Base-by-base conservation (phyloP, 1,284 basidiomycete genomes). In the Puccinia coronata region DNA sequence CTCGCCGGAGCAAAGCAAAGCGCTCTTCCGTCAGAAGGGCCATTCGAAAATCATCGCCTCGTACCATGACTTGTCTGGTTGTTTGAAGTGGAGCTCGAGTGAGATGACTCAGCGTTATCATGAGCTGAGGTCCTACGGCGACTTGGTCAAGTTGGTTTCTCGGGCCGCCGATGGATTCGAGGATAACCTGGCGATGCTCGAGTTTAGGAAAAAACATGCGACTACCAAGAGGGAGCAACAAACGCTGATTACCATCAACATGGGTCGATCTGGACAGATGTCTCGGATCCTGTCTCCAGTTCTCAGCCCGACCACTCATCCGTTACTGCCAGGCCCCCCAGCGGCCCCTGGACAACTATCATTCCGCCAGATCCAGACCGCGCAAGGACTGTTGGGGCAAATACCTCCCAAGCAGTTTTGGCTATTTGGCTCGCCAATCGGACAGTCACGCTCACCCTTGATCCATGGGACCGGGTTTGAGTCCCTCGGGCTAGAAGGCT, bases 341-440 rank as follows among this genome's bases (percentile, higher is more conserved):
- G 94, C 96, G 0, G 96, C 96, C 0, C 95, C 96, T 0, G 96
- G 97, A 1, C 96, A 98, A 86, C 89, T 98, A 41, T 91, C 94
- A 1, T 93, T 95, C 86, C 90, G 88, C 2, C 90, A 98, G 86
- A 93, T 98, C 70, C 93, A 96, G 85, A 88, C 88, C 41, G 94
- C 92, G 0, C 88, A 96, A 53, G 88, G 92, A 84, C 89, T 98
- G 16, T 88, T 95, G 39, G 97, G 97, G 0, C 88, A 92, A 72
- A 88, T 93, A 5, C 92, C 92, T 0, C 83, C 90, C 2, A 90
- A 89, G 83, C 88, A 89, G 76, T 98, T 93, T 88, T 94, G 90
- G 87, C 89, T 99, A 78, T 93, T 98, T 84, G 96, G 96, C 16
- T 91, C 88, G 12, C 96, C 96, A 0, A 96, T 99, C 84, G 87